A percentile compares a stretch with the other conserved stretches of the same genome.
phyloP scores from a whole-genome alignment of 2,329 filamentous ascomycete species.

The Sporothrix pallida region DNA sequence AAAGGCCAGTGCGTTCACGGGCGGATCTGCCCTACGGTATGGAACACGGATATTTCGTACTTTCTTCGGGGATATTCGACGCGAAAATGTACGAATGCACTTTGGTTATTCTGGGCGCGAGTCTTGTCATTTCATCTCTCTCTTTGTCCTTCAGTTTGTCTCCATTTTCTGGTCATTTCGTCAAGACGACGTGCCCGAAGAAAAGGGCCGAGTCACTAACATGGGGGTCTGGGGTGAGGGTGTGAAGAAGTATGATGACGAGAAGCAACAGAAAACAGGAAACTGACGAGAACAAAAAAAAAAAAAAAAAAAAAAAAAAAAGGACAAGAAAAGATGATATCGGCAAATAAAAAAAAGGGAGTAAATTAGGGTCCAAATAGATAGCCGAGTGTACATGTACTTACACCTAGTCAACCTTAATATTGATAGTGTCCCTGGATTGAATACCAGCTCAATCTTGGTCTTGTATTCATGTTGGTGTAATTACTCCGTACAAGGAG shows the following conservation, averaged over 20 bases:
- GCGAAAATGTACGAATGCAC: conserved; percentile 18
- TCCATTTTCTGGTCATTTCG: neutral
- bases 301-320: no score
- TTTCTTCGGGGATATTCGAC: neutral
- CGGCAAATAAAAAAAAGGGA: neutral
- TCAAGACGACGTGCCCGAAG: neutral
- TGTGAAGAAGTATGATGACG: neutral
- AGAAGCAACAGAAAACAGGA: conserved; percentile 5
- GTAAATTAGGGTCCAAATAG: neutral
- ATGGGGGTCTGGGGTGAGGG: neutral
- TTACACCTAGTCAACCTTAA: neutral
- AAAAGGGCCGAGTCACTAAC: conserved; percentile 13
- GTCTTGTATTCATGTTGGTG: no score
- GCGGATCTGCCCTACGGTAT: neutral
- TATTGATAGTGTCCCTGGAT: no score
- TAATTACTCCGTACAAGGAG: neutral
- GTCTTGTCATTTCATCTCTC: neutral
- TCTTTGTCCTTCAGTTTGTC: neutral
- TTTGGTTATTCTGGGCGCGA: conserved; percentile 6
- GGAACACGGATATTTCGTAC: neutral
- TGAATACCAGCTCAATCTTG: no score
- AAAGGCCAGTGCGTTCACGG: neutral
- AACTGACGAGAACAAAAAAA: neutral
- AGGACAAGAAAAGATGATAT: neutral
- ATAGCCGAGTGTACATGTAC: neutral